Evolutionary conservation across 2,329 filamentous ascomycete species (phyloP).

Genomic region (Hypoxylon sp.): DNA sequence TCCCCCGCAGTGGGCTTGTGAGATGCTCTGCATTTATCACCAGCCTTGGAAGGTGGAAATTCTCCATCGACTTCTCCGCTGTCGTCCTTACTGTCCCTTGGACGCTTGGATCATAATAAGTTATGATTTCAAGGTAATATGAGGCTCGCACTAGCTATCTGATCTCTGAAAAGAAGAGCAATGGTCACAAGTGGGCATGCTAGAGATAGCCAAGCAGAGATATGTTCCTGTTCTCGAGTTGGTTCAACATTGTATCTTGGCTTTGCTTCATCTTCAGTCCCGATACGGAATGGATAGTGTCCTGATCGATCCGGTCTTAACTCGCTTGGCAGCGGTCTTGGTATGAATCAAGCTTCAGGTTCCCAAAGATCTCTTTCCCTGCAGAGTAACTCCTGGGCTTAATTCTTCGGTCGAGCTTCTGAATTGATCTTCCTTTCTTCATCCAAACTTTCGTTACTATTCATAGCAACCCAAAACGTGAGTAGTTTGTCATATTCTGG

Average conservation of each 20-base stretch:
- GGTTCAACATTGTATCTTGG: slow-evolving; percentile 34
- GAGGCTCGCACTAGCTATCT: not conserved
- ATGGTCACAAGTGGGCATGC: not conserved
- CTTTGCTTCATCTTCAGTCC: slow-evolving; percentile 37
- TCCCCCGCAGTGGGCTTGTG: slow-evolving; percentile 12
- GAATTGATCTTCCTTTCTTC: slow-evolving; percentile 23
- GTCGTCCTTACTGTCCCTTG: not conserved
- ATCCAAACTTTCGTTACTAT: slow-evolving; percentile 36
- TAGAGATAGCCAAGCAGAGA: slow-evolving; percentile 13
- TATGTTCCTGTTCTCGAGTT: slow-evolving; percentile 16
- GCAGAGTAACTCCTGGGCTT: slow-evolving; percentile 7
- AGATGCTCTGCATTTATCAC: slow-evolving; percentile 6
- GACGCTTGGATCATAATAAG: not conserved
- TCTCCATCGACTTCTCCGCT: not conserved
- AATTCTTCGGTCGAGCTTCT: slow-evolving; percentile 11
- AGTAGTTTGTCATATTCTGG: not conserved
- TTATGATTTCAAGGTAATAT: slow-evolving; percentile 1
- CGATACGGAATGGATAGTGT: slow-evolving; percentile 18
- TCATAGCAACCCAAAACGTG: slow-evolving; percentile 16
- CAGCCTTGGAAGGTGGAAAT: not conserved
- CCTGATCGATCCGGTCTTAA: slow-evolving; percentile 24
- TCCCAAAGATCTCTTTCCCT: slow-evolving; percentile 23
- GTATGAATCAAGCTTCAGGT: slow-evolving; percentile 31
- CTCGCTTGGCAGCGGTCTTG: slow-evolving; percentile 32
- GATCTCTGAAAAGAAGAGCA: slow-evolving; percentile 1